These are phyloP conservation scores for Asclepias syriaca DNA, from an alignment of 257 asterid genomes.

Conservation along the genomic window DNA sequence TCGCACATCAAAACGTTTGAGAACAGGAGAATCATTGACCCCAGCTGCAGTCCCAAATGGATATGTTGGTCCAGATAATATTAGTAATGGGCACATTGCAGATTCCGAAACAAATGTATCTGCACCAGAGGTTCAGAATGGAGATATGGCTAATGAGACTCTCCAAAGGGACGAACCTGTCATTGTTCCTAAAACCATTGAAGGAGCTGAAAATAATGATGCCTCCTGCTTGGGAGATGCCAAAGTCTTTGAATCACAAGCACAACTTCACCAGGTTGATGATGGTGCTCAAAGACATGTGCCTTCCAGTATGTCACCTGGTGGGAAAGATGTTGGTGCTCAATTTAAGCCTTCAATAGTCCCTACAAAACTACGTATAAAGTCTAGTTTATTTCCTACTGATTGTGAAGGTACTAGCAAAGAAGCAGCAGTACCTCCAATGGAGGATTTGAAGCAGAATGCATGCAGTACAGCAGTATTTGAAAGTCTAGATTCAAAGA, in stretches of 20 bases:
- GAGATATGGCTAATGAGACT: conserved; percentile 32
- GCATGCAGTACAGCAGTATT: conserved; percentile 17
- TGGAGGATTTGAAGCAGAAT: conserved; percentile 30
- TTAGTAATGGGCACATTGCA: conserved; percentile 33
- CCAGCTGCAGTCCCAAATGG: conserved; percentile 37
- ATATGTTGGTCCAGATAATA: conserved; percentile 32
- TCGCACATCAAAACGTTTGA: conserved; percentile 76
- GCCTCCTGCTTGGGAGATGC: conserved; percentile 22
- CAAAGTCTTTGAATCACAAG: conserved; percentile 28
- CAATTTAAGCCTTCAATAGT: conserved; percentile 31
- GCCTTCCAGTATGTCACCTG: conserved; percentile 27
- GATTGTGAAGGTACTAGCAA: conserved; percentile 36
- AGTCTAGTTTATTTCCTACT: conserved; percentile 42
- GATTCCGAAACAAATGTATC: conserved; percentile 27
- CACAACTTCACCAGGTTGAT: conserved; percentile 25
- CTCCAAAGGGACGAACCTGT: conserved; percentile 21
- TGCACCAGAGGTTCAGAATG: conserved; percentile 35
- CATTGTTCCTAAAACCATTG: conserved; percentile 20
- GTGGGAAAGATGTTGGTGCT: conserved; percentile 30
- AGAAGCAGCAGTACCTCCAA: conserved; percentile 25
- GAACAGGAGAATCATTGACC: conserved; percentile 48
- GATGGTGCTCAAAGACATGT: conserved; percentile 20
- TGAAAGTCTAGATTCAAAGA: conserved; percentile 24
- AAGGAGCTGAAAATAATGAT: conserved; percentile 30
- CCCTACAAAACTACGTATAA: conserved; percentile 64